Evolutionary conservation across 495 filamentous ascomycete genomes (phyloP).

Genomic region (Hypoxylon fuscum): DNA sequence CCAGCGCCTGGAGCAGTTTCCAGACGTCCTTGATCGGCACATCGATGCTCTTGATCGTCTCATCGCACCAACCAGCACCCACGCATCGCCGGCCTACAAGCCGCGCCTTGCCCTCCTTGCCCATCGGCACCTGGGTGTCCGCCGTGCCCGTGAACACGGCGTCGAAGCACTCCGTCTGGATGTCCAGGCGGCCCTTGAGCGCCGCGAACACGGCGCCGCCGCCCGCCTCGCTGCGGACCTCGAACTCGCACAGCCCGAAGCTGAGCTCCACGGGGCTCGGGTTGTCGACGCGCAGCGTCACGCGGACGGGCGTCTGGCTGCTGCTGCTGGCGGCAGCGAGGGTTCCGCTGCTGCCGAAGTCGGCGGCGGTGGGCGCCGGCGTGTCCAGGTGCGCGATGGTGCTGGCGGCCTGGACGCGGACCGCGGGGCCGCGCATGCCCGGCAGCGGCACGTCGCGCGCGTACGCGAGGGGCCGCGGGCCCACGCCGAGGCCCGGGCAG

Average conservation of each 20-base stretch:
- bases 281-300: slow-evolving; percentile 36
- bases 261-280: slow-evolving; percentile 44
- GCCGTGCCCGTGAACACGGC: slow-evolving; percentile 25
- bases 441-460: too few relatives aligned
- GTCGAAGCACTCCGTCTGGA: slow-evolving; percentile 20
- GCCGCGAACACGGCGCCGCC: slow-evolving; percentile 35
- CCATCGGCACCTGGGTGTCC: slow-evolving; percentile 16
- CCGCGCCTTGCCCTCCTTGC: slow-evolving; percentile 8
- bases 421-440: slow-evolving; percentile 40
- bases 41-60: slow-evolving; percentile 36
- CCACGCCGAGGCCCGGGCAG: slow-evolving; percentile 23
- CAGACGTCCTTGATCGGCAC: slow-evolving; percentile 24
- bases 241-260: slow-evolving; percentile 43
- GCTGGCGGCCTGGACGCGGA: slow-evolving; percentile 17
- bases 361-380: too few relatives aligned
- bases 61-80: slow-evolving; percentile 43
- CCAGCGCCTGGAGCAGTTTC: slow-evolving; percentile 28
- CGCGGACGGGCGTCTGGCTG: slow-evolving; percentile 10
- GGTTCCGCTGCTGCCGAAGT: too few relatives aligned
- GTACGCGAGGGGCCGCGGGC: slow-evolving; percentile 7
- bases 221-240: slow-evolving; percentile 34
- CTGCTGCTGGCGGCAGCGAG: background rate
- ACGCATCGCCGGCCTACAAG: slow-evolving; percentile 35
- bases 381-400: too few relatives aligned
- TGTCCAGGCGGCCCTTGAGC: slow-evolving; percentile 42